Evolutionary conservation across 768 basidiomycete genomes (phyloP).

Genomic region (Sistotremastrum suecicum): DNA sequence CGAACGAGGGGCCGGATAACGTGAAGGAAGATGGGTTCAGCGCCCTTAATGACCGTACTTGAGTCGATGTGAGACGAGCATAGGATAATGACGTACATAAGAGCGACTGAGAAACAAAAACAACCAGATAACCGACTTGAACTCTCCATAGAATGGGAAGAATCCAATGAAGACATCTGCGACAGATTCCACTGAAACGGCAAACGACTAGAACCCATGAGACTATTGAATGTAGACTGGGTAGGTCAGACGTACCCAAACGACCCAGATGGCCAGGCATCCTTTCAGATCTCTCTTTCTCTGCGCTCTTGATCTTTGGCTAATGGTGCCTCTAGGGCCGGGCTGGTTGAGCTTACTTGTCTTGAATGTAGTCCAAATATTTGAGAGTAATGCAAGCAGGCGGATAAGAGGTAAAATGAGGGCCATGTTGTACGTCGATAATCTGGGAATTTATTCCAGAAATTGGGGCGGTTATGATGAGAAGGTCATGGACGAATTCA

Average conservation of each 20-base stretch:
- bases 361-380: constrained; percentile 78
- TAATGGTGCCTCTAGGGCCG: constrained; percentile 40
- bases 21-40: constrained; percentile 75
- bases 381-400: constrained; percentile 56
- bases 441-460: neutral
- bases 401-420: constrained; percentile 55
- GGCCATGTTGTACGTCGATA: constrained; percentile 34
- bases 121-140: constrained; percentile 58
- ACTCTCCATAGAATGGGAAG: constrained; percentile 73
- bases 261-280: constrained; percentile 69
- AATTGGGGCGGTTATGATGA: neutral
- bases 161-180: constrained; percentile 56
- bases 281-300: constrained; percentile 82
- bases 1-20: constrained; percentile 65
- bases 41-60: constrained; percentile 35
- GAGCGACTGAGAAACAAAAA: constrained; percentile 69
- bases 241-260: constrained; percentile 46
- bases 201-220: constrained; percentile 43
- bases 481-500: neutral
- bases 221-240: constrained; percentile 1
- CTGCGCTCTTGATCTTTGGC: constrained; percentile 51
- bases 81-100: constrained; percentile 30
- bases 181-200: constrained; percentile 48
- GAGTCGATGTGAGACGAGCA: neutral
- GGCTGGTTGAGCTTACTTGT: constrained; percentile 54